Conservation (phyloP, 2,329 filamentous ascomycete genomes). For the Ceratocystis cacaofunesta region DNA sequence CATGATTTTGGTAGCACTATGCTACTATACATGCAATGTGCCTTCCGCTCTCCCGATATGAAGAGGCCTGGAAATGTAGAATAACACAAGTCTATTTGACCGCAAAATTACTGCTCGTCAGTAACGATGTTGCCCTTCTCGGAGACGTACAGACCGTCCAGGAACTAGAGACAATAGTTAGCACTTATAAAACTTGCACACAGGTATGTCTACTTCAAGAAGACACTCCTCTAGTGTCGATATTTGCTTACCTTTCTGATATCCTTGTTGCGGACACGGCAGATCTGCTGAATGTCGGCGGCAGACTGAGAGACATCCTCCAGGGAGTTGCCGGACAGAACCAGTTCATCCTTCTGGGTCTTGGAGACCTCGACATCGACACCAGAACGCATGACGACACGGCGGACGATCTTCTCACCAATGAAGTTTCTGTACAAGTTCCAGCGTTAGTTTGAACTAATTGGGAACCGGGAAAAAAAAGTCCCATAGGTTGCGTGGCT, state of each 20-base stretch:
- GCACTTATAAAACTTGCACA: neutral
- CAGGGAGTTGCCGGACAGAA: constrained; percentile 83
- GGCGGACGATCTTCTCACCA: constrained; percentile 97
- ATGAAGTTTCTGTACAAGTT: constrained; percentile 67
- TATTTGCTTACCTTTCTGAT: constrained; percentile 71
- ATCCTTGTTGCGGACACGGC: constrained; percentile 99
- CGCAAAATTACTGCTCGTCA: constrained; percentile 43
- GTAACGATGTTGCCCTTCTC: constrained; percentile 89
- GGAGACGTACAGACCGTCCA: constrained; percentile 99
- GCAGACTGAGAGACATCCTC: constrained; percentile 96
- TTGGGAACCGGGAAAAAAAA: neutral
- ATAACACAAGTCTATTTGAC: constrained; percentile 31
- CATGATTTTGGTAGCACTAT: constrained; percentile 29
- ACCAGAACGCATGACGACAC: constrained; percentile 74
- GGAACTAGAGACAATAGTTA: constrained; percentile 49
- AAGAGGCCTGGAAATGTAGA: constrained; percentile 41
- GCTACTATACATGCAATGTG: constrained; percentile 48
- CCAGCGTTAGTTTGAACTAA: constrained; percentile 22
- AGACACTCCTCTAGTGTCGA: neutral
- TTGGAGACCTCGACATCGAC: constrained; percentile 83
- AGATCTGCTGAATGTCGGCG: constrained; percentile 99
- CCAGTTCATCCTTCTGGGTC: constrained; percentile 94
- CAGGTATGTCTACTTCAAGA: neutral
- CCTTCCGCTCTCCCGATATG: constrained; percentile 44
- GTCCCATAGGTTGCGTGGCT: too few relatives aligned